Conservation (phyloP, 371 early-diverging fungal genomes). For the Apophysomyces sp. region DNA sequence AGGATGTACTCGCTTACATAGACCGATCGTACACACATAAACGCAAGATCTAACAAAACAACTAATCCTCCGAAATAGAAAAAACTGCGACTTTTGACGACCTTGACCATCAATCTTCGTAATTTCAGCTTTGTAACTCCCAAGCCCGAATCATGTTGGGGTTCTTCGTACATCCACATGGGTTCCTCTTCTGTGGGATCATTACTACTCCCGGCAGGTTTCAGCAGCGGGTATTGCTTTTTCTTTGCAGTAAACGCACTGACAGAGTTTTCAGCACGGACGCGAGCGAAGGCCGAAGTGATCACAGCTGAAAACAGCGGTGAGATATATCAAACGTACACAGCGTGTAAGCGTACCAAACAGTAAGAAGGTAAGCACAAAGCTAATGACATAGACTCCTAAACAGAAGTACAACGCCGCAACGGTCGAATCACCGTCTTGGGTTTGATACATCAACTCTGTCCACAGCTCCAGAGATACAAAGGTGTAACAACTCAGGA, state of each 20-base stretch:
- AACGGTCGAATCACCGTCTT: slow-evolving; percentile 49
- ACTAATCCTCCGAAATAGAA: slow-evolving; percentile 49
- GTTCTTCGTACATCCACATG: slow-evolving; percentile 50
- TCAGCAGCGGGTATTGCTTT: slow-evolving; percentile 24
- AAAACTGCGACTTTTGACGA: slow-evolving; percentile 47
- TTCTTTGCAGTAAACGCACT: slow-evolving; percentile 57
- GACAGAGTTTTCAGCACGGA: slow-evolving; percentile 48
- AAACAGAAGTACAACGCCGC: slow-evolving; percentile 54
- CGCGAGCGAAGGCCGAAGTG: slow-evolving; percentile 60
- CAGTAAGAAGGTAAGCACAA: slow-evolving; percentile 53
- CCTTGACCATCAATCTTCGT: slow-evolving; percentile 30
- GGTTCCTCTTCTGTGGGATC: slow-evolving; percentile 20
- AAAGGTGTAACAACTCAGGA: slow-evolving; percentile 52
- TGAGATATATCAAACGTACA: neutral
- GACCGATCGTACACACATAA: slow-evolving; percentile 57
- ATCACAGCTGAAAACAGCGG: slow-evolving; percentile 46
- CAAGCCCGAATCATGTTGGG: slow-evolving; percentile 36
- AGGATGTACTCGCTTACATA: slow-evolving; percentile 33
- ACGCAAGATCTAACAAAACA: slow-evolving; percentile 44
- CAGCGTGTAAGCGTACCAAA: slow-evolving; percentile 38
- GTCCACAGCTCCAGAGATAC: slow-evolving; percentile 62
- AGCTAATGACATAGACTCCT: slow-evolving; percentile 54
- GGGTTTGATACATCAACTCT: slow-evolving; percentile 53
- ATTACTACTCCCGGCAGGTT: slow-evolving; percentile 20
- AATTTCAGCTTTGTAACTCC: slow-evolving; percentile 25